phyloP scores from a whole-genome alignment of 2,329 filamentous ascomycete genomes.

The Hypocrella siamensis region DNA sequence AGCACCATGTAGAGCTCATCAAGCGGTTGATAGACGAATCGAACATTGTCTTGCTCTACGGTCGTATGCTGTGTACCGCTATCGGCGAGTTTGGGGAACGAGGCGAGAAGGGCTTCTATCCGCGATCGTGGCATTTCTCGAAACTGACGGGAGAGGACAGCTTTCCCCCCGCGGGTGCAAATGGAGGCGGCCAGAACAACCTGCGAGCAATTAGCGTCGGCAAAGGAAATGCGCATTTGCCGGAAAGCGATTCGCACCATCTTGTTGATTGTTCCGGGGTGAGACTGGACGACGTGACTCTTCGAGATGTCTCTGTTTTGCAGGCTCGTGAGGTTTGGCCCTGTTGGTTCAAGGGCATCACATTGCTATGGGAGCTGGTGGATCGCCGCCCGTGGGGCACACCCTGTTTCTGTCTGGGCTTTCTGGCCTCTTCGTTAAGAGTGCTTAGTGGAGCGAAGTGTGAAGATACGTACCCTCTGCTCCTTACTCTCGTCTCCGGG shows the following conservation, averaged over 20 bases:
- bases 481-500: too few relatives aligned
- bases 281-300: not conserved
- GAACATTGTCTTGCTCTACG: slow-evolving; percentile 97
- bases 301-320: not conserved
- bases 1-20: slow-evolving; percentile 99
- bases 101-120: slow-evolving; percentile 90
- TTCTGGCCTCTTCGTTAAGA: not conserved
- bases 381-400: not conserved
- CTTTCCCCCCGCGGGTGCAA: slow-evolving; percentile 95
- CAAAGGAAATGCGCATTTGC: not conserved
- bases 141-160: slow-evolving; percentile 94
- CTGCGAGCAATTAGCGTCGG: slow-evolving; percentile 28
- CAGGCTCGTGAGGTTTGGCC: too few relatives aligned
- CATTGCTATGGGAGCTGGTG: not conserved
- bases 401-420: not conserved
- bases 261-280: slow-evolving; percentile 13
- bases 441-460: not conserved
- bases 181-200: slow-evolving; percentile 98
- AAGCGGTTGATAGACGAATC: slow-evolving; percentile 96
- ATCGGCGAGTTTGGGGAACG: slow-evolving; percentile 94
- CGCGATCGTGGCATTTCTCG: slow-evolving; percentile 93
- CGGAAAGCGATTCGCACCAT: slow-evolving; percentile 20
- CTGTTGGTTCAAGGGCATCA: not conserved
- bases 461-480: not conserved
- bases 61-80: slow-evolving; percentile 94